These are phyloP conservation scores for Urochloa ruziziensis DNA, from an alignment of 176 grass and related monocot species.

Conservation along the genomic window DNA sequence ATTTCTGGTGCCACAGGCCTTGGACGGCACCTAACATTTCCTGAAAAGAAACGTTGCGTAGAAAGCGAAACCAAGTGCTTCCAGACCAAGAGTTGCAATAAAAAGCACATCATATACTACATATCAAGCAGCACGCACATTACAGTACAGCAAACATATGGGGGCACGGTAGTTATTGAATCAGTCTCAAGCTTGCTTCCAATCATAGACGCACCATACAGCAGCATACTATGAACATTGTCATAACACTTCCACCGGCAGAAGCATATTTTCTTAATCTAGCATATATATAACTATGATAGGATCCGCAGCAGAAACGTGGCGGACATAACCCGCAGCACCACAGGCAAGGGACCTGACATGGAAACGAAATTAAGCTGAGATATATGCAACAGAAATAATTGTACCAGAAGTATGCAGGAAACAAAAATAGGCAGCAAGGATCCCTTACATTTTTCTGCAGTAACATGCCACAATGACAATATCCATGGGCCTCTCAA, in stretches of 20 bases:
- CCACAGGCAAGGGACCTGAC: slow-evolving; percentile 17
- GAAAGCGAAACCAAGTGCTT: slow-evolving; percentile 22
- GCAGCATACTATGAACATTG: slow-evolving; percentile 27
- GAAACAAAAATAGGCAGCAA: neutral
- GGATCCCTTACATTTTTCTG: slow-evolving; percentile 12
- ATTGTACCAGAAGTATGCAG: neutral
- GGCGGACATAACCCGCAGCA: slow-evolving; percentile 24
- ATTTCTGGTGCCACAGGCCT: slow-evolving; percentile 9
- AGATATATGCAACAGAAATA: neutral
- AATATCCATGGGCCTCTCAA: slow-evolving; percentile 22
- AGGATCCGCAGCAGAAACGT: neutral
- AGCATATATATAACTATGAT: neutral
- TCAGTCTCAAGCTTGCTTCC: slow-evolving; percentile 29
- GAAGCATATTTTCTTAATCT: slow-evolving; percentile 19
- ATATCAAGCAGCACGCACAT: slow-evolving; percentile 24
- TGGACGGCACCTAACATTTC: slow-evolving; percentile 21
- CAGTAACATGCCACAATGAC: neutral
- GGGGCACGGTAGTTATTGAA: slow-evolving; percentile 41
- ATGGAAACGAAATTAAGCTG: neutral
- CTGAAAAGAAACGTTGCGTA: slow-evolving; percentile 4
- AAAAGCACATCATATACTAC: slow-evolving; percentile 15
- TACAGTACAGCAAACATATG: slow-evolving; percentile 25
- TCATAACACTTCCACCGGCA: slow-evolving; percentile 16
- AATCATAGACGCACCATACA: slow-evolving; percentile 30
- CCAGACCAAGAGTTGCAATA: neutral